These are phyloP conservation scores for Fusarium coicis DNA, from an alignment of 2,329 filamentous ascomycete genomes.

Conservation along the genomic window DNA sequence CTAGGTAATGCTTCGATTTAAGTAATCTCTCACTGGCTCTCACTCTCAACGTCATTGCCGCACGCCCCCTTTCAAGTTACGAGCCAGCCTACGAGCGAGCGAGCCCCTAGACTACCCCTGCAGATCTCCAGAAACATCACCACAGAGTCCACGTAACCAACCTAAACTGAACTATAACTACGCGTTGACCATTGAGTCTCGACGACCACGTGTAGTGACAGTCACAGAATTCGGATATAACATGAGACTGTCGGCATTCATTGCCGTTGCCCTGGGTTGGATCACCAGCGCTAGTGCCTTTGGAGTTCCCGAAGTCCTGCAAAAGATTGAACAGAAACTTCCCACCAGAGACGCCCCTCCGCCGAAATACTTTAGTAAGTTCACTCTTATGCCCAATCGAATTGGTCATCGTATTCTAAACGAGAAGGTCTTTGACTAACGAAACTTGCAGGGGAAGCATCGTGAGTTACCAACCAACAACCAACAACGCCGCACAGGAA, in stretches of 20 bases:
- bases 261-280: constrained; percentile 6
- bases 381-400: neutral
- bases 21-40: neutral
- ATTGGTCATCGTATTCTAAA: neutral
- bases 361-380: constrained; percentile 36
- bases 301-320: constrained; percentile 10
- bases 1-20: neutral
- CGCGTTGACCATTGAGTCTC: neutral
- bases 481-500: neutral
- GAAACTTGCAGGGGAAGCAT: constrained; percentile 29
- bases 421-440: neutral
- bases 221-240: neutral
- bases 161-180: constrained; percentile 2
- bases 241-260: constrained; percentile 14
- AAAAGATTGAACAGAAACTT: constrained; percentile 15
- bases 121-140: constrained; percentile 2
- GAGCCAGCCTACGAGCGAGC: neutral
- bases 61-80: constrained; percentile 12
- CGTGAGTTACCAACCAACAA: constrained; percentile 22
- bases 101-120: constrained; percentile 2
- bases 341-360: neutral
- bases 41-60: neutral
- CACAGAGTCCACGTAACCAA: constrained; percentile 11
- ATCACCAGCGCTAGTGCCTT: constrained; percentile 12
- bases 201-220: neutral